Evolutionary conservation across 805 yeast species (phyloP).

Genomic region (Metschnikowia drakensbergensis): DNA sequence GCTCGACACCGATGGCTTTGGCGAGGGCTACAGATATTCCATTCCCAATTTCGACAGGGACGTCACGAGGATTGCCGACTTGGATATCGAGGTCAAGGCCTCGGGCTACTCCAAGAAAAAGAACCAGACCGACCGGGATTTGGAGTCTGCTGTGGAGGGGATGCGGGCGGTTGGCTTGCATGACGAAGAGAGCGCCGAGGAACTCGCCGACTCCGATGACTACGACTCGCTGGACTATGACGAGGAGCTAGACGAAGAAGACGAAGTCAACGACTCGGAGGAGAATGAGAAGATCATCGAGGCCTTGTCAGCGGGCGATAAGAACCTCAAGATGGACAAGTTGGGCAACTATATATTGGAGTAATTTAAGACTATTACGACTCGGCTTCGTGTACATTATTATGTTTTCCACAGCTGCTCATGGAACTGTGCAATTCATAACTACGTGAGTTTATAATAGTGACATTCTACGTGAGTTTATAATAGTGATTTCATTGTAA

Average conservation of each 20-base stretch:
- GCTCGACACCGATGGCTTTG: constrained; percentile 76
- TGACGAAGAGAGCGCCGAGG: constrained; percentile 33
- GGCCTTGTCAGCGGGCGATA: constrained; percentile 62
- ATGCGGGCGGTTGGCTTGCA: constrained; percentile 49
- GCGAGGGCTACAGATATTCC: constrained; percentile 71
- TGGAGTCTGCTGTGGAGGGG: constrained; percentile 70
- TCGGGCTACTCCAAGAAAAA: constrained; percentile 65
- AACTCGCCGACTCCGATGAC: constrained; percentile 37
- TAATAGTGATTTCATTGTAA: constrained; percentile 3
- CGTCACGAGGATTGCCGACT: constrained; percentile 57
- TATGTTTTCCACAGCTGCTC: too few species aligned
- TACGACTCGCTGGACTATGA: constrained; percentile 23
- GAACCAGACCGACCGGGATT: constrained; percentile 48
- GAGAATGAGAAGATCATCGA: constrained; percentile 59
- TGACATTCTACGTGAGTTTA: background rate
- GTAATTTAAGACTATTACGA: constrained; percentile 14
- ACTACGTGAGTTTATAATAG: too few species aligned
- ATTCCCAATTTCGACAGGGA: constrained; percentile 81
- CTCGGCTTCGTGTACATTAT: too few species aligned
- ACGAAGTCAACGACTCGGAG: constrained; percentile 25
- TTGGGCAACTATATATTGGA: constrained; percentile 77
- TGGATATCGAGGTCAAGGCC: constrained; percentile 88
- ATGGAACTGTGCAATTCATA: too few species aligned
- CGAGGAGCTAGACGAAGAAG: constrained; percentile 32
- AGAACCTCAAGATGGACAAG: constrained; percentile 73